Conservation (phyloP, 345 rosid species). For the Nephelium lappaceum region DNA sequence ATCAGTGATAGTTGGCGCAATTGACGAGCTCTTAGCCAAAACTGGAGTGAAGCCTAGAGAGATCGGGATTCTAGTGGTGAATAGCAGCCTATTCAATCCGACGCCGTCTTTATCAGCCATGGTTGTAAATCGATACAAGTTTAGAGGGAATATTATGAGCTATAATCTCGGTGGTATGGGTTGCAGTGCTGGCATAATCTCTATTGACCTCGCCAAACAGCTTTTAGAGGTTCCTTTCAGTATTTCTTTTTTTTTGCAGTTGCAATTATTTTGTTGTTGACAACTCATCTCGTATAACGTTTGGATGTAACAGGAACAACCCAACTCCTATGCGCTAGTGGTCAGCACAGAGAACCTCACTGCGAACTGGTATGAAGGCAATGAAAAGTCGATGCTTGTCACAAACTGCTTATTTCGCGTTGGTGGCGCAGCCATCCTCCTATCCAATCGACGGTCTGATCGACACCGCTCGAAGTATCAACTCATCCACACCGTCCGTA, state of each 20-base stretch:
- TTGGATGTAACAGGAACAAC: slow-evolving; percentile 34
- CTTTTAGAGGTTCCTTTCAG: slow-evolving; percentile 24
- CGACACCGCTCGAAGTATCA: slow-evolving; percentile 52
- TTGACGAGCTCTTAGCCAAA: slow-evolving; percentile 39
- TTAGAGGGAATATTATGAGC: slow-evolving; percentile 39
- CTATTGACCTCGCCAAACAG: slow-evolving; percentile 39
- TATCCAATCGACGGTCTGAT: slow-evolving; percentile 49
- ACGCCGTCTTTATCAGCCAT: slow-evolving; percentile 45
- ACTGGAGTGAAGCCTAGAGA: slow-evolving; percentile 41
- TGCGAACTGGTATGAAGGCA: slow-evolving; percentile 48
- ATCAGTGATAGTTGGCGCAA: slow-evolving; percentile 35
- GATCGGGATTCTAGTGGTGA: slow-evolving; percentile 46
- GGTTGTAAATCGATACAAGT: slow-evolving; percentile 44
- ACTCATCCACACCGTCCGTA: slow-evolving; percentile 56
- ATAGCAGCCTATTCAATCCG: slow-evolving; percentile 40
- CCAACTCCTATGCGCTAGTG: slow-evolving; percentile 57
- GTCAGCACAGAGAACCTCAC: slow-evolving; percentile 62
- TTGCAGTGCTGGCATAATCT: slow-evolving; percentile 42
- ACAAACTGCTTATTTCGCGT: slow-evolving; percentile 59
- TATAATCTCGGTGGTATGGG: slow-evolving; percentile 48
- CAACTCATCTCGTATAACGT: no score
- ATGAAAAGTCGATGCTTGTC: slow-evolving; percentile 61
- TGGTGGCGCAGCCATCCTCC: slow-evolving; percentile 62
- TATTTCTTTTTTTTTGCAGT: no score
- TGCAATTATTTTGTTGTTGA: no score